Base-by-base conservation (phyloP, 2,329 filamentous ascomycete genomes). In the Herpotrichia juniperi region DNA sequence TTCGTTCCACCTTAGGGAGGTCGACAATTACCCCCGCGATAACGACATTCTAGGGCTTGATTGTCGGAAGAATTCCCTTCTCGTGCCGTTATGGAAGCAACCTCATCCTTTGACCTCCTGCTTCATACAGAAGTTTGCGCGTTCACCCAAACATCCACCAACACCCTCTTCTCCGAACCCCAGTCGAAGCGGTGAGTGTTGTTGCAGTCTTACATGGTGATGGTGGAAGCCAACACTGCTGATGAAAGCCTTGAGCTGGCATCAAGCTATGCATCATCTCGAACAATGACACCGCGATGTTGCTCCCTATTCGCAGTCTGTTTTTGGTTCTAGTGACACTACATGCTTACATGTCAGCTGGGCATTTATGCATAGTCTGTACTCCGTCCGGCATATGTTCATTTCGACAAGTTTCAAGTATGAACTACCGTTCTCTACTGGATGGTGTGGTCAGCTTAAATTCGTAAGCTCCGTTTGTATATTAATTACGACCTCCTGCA, bases 261-360 rank as follows among this genome's bases (percentile, higher is more conserved):
- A n/a, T 52, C 22, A 28, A 30, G n/a, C 21, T 40, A 12, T 19
- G 3, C 42, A 35, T 34, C 28, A 22, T 26, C 14, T 17, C 25
- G 3, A 12, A n/a, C n/a, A 19, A 5, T 37, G 26, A 6, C 21
- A n/a, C n/a, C n/a, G n/a, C n/a, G 7, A 25, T 24, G 4, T 8
- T 22, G 9, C n/a, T n/a, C 37, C 21, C 31, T 37, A 37, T 37
- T 37, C 16, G 16, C 34, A 17, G 12, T 37, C 16, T 37, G 34
- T 37, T 37, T 28, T 51, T 61, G 56, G 49, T 46, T 58, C 48
- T 54, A 53, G 66, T 68, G 56, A 54, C 62, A 69, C 62, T 52
- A 57, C 63, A 32, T 61, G 62, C 63, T 67, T 49, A 70, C 57
- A 47, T 56, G 62, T 71, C 66, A 70, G 64, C 62, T 66, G 58